Conservation (phyloP, 2,329 filamentous ascomycete genomes). For the Rutstroemia sp. region DNA sequence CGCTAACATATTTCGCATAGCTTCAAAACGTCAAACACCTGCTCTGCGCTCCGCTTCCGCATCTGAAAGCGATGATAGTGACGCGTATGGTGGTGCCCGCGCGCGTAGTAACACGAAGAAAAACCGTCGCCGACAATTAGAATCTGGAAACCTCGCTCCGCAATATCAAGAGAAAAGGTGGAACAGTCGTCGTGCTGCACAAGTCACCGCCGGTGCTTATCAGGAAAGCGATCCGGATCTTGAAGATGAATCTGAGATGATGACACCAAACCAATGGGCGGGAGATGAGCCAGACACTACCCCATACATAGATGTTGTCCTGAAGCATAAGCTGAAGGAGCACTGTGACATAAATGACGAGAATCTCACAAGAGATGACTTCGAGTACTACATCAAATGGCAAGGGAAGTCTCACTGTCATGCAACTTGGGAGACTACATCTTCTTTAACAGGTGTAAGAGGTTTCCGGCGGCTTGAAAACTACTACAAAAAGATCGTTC, state of each 20-base stretch:
- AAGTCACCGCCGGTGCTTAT: slow-evolving; percentile 55
- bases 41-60: slow-evolving; percentile 48
- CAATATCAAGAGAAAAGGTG: slow-evolving; percentile 78
- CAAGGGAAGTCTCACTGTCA: slow-evolving; percentile 92
- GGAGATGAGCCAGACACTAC: slow-evolving; percentile 66
- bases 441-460: slow-evolving; percentile 66
- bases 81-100: slow-evolving; percentile 71
- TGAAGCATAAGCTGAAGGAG: slow-evolving; percentile 76
- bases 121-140: slow-evolving; percentile 65
- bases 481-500: slow-evolving; percentile 79
- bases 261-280: slow-evolving; percentile 64
- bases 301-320: slow-evolving; percentile 82
- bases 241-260: slow-evolving; percentile 55
- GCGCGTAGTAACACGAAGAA: slow-evolving; percentile 66
- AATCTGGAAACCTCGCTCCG: slow-evolving; percentile 57
- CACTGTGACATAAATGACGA: slow-evolving; percentile 48
- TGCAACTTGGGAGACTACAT: slow-evolving; percentile 85
- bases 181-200: slow-evolving; percentile 78
- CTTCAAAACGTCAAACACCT: slow-evolving; percentile 54
- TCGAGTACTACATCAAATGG: slow-evolving; percentile 95
- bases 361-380: slow-evolving; percentile 63
- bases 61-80: slow-evolving; percentile 62
- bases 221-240: slow-evolving; percentile 61
- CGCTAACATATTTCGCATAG: slow-evolving; percentile 32
- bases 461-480: slow-evolving; percentile 90